A percentile compares a stretch with the other conserved stretches of the same genome.
Conservation (phyloP, 345 rosid genomes). For the Aegle marmelos region DNA sequence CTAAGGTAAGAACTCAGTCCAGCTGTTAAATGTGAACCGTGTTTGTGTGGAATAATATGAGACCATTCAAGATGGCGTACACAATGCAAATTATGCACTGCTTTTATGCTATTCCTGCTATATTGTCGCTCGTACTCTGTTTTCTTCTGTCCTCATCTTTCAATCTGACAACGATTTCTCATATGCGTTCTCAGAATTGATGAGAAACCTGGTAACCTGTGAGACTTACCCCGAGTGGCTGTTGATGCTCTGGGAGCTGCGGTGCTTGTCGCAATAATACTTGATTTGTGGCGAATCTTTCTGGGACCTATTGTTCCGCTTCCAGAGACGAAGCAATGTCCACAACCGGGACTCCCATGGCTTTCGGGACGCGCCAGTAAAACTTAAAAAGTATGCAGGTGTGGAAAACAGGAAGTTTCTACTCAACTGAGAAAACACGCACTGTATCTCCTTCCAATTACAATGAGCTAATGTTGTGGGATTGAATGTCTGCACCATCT, state of each 20-base stretch:
- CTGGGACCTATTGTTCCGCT: slow-evolving; percentile 83
- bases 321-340: slow-evolving; percentile 49
- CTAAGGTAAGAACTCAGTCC: slow-evolving; percentile 58
- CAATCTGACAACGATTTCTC: neutral
- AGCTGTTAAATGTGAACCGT: neutral
- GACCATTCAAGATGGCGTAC: neutral
- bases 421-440: neutral
- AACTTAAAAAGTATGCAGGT: slow-evolving; percentile 14
- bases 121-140: neutral
- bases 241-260: slow-evolving; percentile 95
- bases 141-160: neutral
- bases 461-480: neutral
- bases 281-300: slow-evolving; percentile 89
- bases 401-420: neutral
- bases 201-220: slow-evolving; percentile 74
- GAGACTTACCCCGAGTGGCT: slow-evolving; percentile 85
- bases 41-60: neutral
- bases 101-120: neutral
- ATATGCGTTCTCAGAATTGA: slow-evolving; percentile 58
- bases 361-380: slow-evolving; percentile 37
- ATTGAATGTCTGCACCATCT: neutral
- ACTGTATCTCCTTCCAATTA: neutral
- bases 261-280: slow-evolving; percentile 92
- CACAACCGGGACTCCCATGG: slow-evolving; percentile 83
- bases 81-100: neutral